Conservation (phyloP, 2,329 filamentous ascomycete genomes). For the Colletotrichum phormii region DNA sequence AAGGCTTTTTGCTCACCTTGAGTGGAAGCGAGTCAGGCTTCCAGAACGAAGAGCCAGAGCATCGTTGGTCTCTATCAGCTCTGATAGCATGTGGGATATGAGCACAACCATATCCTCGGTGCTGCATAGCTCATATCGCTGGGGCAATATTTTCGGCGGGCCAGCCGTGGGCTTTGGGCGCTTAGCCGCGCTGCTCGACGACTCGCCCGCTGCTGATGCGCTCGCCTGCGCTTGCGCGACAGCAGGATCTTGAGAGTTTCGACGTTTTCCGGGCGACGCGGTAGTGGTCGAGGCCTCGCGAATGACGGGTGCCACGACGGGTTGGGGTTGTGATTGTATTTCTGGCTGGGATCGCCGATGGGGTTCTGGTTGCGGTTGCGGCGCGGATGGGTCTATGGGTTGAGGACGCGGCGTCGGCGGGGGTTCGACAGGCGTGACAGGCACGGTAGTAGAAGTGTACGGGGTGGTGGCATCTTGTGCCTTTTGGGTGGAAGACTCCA, state of each 20-base stretch:
- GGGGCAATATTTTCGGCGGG: conserved; percentile 71
- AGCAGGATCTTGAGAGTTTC: conserved; percentile 55
- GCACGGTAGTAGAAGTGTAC: conserved; percentile 40
- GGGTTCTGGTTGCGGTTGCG: conserved; percentile 32
- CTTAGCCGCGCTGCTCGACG: conserved; percentile 55
- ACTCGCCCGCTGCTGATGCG: conserved; percentile 39
- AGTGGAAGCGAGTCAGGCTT: conserved; percentile 93
- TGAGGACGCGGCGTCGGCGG: conserved; percentile 36
- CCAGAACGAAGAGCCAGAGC: conserved; percentile 85
- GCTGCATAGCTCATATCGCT: conserved; percentile 83
- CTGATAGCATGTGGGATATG: conserved; percentile 94
- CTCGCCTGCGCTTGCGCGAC: conserved; percentile 33
- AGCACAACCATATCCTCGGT: conserved; percentile 89
- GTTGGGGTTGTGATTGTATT: conserved; percentile 29
- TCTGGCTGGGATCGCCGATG: conserved; percentile 18
- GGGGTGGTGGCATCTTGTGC: conserved; percentile 41
- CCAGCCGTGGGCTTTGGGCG: conserved; percentile 62
- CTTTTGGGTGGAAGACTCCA: conserved; percentile 48
- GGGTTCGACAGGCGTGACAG: conserved; percentile 41
- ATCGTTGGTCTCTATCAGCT: conserved; percentile 94
- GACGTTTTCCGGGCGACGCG: conserved; percentile 55
- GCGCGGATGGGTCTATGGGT: conserved; percentile 31
- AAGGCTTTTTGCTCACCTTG: conserved; percentile 68
- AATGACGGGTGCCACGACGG: conserved; percentile 18
- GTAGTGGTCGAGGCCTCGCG: conserved; percentile 34